Conservation (phyloP, 345 rosid species). For the Turritis glabra region DNA sequence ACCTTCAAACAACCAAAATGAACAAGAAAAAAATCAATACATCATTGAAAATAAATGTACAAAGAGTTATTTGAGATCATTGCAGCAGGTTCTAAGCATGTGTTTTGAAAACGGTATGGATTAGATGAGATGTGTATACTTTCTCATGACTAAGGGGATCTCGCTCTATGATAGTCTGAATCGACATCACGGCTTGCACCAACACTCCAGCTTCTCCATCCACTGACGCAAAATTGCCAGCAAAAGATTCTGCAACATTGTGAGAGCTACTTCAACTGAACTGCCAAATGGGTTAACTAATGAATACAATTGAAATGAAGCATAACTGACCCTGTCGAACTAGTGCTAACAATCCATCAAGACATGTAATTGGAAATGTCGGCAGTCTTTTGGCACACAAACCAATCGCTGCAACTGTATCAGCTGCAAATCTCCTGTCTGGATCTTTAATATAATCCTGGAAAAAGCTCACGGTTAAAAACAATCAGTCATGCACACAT, state of each 20-base stretch:
- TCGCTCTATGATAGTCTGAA: conserved; percentile 72
- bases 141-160: conserved; percentile 80
- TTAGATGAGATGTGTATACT: conserved; percentile 50
- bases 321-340: conserved; percentile 63
- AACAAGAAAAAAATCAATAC: conserved; percentile 14
- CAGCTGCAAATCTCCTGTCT: conserved; percentile 89
- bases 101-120: no score
- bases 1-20: conserved; percentile 52
- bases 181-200: conserved; percentile 74
- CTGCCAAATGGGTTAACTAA: neutral
- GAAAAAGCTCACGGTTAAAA: conserved; percentile 21
- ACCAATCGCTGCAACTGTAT: conserved; percentile 85
- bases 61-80: conserved; percentile 16
- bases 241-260: conserved; percentile 58
- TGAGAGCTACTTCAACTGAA: conserved; percentile 30
- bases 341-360: conserved; percentile 71
- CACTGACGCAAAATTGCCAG: conserved; percentile 44
- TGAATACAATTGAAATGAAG: conserved; percentile 15
- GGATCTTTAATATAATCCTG: conserved; percentile 95
- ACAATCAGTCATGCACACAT: no score
- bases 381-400: conserved; percentile 74
- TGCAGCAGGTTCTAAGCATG: conserved; percentile 6
- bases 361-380: conserved; percentile 62
- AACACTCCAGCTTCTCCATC: conserved; percentile 72
- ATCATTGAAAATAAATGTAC: conserved; percentile 1